Base-by-base conservation (phyloP, 2,329 filamentous ascomycete species). In the Xylariales sp. region DNA sequence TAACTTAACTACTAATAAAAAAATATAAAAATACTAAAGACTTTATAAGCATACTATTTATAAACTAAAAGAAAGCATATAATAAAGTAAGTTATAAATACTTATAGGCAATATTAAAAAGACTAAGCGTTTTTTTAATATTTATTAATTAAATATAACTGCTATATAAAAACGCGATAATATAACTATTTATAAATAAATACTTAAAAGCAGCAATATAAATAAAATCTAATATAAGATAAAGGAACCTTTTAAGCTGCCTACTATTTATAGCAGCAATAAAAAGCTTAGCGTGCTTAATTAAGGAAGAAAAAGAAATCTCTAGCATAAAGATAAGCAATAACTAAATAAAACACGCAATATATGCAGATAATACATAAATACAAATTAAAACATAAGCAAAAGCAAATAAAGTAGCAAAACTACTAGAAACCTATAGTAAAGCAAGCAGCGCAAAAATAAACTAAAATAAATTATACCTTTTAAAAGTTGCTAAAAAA, bases 61-160 rank as follows among this genome's bases (percentile, higher is more conserved):
- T 46, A n/a, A n/a, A 46, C n/a, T 46, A 46, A 46, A 46, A 46
- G 18, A 46, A 46, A 18, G 14, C 18, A 46, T 46, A 46, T 46
- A 53, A 53, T 36, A 36, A 36, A 36, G 16, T 53, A 36, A 53
- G 50, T 16, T 53, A 53, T 53, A 53, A 53, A 53, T 53, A 53
- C 16, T 36, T 53, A 36, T 53, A 53, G 36, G 8, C 5, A 8
- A n/a, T 3, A 1, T 6, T 53, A n/a, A 53, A 53, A 53, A 53
- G n/a, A 30, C 6, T 53, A 53, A 53, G 32, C 5, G 18, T 53
- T 16, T 8, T 53, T n/a, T 18, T 6, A 6, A 36, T 7, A 18
- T 53, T 36, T 53, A 53, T 53, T 36, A 36, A 36, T 36, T 53
- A 53, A 8, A 16, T 53, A 36, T 8, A 36, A 36, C 4, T 53